phyloP scores from a whole-genome alignment of 1,284 basidiomycete species.

The Meira nashicola region DNA sequence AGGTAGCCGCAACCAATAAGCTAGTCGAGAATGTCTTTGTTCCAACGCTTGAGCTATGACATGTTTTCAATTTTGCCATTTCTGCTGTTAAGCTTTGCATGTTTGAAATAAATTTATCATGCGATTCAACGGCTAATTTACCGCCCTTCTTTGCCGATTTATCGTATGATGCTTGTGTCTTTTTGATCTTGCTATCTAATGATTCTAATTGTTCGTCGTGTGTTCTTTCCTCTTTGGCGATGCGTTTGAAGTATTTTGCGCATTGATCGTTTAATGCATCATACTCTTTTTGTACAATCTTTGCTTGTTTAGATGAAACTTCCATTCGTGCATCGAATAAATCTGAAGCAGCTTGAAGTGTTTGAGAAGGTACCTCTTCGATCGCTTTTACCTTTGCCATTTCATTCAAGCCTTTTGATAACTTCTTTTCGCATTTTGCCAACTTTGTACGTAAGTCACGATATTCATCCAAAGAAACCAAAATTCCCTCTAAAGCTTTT shows the following conservation, averaged over 20 bases:
- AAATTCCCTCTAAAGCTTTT: constrained; percentile 40
- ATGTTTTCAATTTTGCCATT: constrained; percentile 32
- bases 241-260: constrained; percentile 48
- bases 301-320: constrained; percentile 38
- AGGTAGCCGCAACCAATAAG: constrained; percentile 30
- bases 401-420: constrained; percentile 37
- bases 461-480: constrained; percentile 50
- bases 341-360: constrained; percentile 29
- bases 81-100: constrained; percentile 39
- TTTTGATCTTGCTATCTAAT: constrained; percentile 49
- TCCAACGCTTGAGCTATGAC: constrained; percentile 34
- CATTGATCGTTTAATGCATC: constrained; percentile 47
- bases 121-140: constrained; percentile 31
- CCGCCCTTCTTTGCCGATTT: constrained; percentile 38
- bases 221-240: constrained; percentile 49
- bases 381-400: constrained; percentile 39
- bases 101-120: constrained; percentile 47
- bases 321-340: constrained; percentile 44
- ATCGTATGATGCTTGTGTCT: constrained; percentile 46
- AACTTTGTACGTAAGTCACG: constrained; percentile 36
- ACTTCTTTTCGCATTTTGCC: constrained; percentile 46
- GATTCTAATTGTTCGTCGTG: constrained; percentile 43
- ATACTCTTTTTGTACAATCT: constrained; percentile 46
- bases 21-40: constrained; percentile 35
- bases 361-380: constrained; percentile 34